phyloP scores from a whole-genome alignment of 768 basidiomycete genomes.

The Mycena epipterygia region DNA sequence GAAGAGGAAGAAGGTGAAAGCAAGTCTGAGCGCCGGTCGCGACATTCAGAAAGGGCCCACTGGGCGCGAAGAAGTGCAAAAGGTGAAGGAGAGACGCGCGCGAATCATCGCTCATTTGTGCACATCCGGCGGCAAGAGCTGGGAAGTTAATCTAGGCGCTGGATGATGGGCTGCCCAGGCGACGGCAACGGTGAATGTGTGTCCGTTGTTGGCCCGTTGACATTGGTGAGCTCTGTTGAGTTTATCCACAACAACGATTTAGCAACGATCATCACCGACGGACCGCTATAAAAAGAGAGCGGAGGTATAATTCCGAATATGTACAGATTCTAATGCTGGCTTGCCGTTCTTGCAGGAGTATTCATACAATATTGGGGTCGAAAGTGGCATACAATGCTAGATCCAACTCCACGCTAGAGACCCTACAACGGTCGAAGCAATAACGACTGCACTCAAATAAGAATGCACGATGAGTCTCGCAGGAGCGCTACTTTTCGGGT shows the following conservation, averaged over 20 bases:
- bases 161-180: slow-evolving; percentile 6
- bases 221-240: background rate
- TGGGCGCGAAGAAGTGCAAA: slow-evolving; percentile 3
- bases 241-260: background rate
- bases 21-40: slow-evolving; percentile 1
- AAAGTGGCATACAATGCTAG: background rate
- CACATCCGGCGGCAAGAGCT: too few species aligned
- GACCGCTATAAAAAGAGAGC: too few species aligned
- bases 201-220: too few species aligned
- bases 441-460: background rate
- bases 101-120: background rate
- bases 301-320: too few species aligned
- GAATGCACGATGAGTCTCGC: background rate
- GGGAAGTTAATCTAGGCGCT: background rate
- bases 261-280: too few species aligned
- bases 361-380: too few species aligned
- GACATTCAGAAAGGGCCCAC: slow-evolving; percentile 23
- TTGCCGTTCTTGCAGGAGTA: too few species aligned
- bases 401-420: slow-evolving; percentile 16
- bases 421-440: slow-evolving; percentile 11
- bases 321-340: too few species aligned
- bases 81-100: background rate
- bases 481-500: slow-evolving; percentile 10
- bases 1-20: slow-evolving; percentile 29
- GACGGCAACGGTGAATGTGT: too few species aligned